phyloP scores from a whole-genome alignment of 2,329 filamentous ascomycete species.

The Xylaria sp. region DNA sequence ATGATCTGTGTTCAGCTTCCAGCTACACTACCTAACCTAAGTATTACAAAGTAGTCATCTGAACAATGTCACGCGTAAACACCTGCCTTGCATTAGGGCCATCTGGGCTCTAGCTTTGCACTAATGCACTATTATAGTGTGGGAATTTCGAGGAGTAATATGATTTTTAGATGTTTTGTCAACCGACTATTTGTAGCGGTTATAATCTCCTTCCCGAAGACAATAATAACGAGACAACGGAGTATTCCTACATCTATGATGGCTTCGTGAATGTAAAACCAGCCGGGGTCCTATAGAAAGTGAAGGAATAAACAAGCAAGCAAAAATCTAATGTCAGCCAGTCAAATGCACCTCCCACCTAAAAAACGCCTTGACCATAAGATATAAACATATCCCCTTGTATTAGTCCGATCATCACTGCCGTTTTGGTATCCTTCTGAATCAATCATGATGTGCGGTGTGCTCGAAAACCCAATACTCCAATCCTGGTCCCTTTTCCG shows the following conservation, averaged over 20 bases:
- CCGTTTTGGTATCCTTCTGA: constrained; percentile 36
- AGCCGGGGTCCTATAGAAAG: constrained; percentile 15
- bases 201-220: constrained; percentile 6
- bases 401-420: constrained; percentile 31
- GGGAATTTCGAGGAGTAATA: background rate
- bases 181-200: background rate
- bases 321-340: constrained; percentile 31
- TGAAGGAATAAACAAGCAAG: constrained; percentile 27
- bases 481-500: constrained; percentile 27
- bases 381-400: constrained; percentile 22
- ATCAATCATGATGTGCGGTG: constrained; percentile 26
- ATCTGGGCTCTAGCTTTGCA: background rate
- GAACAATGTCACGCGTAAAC: background rate
- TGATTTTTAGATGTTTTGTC: constrained; percentile 4
- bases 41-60: background rate
- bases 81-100: background rate
- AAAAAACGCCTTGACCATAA: constrained; percentile 30
- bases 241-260: constrained; percentile 34
- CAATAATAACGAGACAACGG: constrained; percentile 11
- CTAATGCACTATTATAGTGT: background rate
- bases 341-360: constrained; percentile 31
- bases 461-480: constrained; percentile 28
- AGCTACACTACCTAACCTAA: background rate
- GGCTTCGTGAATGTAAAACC: constrained; percentile 12
- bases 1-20: background rate